phyloP scores from a whole-genome alignment of 164 flowering plant genomes.

The Vitis amurensis region DNA sequence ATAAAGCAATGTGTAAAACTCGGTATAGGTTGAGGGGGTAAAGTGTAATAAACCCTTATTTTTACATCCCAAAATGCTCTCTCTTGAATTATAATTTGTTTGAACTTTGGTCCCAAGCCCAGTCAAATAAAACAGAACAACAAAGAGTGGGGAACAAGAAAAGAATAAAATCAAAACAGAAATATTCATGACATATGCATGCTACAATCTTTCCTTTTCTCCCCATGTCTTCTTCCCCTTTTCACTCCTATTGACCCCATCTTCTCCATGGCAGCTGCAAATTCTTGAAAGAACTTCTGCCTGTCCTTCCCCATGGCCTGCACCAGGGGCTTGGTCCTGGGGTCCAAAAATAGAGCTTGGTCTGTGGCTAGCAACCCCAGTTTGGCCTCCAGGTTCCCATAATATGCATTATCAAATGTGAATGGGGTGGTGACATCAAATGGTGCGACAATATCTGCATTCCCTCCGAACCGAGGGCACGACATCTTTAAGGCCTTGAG shows the following conservation, averaged over 20 bases:
- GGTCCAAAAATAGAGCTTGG: constrained; percentile 66
- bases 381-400: constrained; percentile 55
- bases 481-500: constrained; percentile 65
- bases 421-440: constrained; percentile 85
- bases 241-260: constrained; percentile 81
- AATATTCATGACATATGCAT: constrained; percentile 23
- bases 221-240: constrained; percentile 70
- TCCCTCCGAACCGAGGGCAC: constrained; percentile 74
- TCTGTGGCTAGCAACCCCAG: constrained; percentile 76
- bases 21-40: too few species aligned
- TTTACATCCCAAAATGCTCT: too few species aligned
- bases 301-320: constrained; percentile 61
- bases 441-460: constrained; percentile 55
- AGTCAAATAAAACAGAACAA: background rate
- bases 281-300: constrained; percentile 64
- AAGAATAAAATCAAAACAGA: background rate
- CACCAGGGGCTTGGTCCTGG: constrained; percentile 64
- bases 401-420: constrained; percentile 70
- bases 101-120: background rate
- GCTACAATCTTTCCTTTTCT: constrained; percentile 69
- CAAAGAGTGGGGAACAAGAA: background rate
- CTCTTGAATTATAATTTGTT: too few species aligned
- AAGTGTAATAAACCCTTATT: too few species aligned
- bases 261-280: constrained; percentile 77
- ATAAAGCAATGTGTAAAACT: too few species aligned